These are phyloP conservation scores for Pseudocercospora ulei DNA, from an alignment of 2,329 filamentous ascomycete genomes.

Conservation along the genomic window DNA sequence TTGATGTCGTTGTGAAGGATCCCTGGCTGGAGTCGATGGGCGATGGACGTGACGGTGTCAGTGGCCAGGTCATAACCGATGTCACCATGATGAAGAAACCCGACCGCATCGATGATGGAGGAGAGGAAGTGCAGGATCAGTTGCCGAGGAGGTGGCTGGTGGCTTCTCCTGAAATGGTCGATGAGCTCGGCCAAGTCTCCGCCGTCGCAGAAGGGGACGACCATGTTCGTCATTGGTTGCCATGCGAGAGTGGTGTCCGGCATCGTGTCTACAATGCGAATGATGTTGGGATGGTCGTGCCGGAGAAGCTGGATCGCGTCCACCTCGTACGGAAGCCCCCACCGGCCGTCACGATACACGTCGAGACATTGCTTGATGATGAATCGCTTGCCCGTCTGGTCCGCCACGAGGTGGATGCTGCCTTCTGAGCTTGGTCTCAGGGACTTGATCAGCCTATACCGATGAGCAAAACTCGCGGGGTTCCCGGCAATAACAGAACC, in stretches of 20 bases:
- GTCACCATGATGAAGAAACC: constrained; percentile 26
- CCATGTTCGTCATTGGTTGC: constrained; percentile 13
- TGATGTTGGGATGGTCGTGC: constrained; percentile 13
- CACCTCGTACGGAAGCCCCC: not conserved
- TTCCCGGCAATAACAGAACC: not conserved
- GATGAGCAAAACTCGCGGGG: constrained; percentile 11
- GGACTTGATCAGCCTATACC: constrained; percentile 9
- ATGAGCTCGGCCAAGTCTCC: constrained; percentile 23
- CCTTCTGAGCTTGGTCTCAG: constrained; percentile 11
- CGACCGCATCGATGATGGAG: constrained; percentile 25
- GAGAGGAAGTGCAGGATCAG: constrained; percentile 26
- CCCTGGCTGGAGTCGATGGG: constrained; percentile 12
- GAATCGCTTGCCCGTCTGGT: constrained; percentile 7
- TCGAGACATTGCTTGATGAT: constrained; percentile 17
- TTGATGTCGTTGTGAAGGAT: constrained; percentile 29
- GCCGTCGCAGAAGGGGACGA: constrained; percentile 22
- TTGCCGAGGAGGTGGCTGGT: constrained; percentile 10
- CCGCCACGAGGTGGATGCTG: constrained; percentile 12
- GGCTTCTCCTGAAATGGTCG: constrained; percentile 1
- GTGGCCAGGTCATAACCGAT: constrained; percentile 6
- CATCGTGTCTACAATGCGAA: constrained; percentile 9
- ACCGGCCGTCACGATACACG: not conserved
- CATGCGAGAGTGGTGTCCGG: constrained; percentile 4
- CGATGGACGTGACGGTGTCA: constrained; percentile 1
- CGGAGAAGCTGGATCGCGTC: not conserved